phyloP scores from a whole-genome alignment of 2,329 filamentous ascomycete species.

The Lecanicillium sp. region DNA sequence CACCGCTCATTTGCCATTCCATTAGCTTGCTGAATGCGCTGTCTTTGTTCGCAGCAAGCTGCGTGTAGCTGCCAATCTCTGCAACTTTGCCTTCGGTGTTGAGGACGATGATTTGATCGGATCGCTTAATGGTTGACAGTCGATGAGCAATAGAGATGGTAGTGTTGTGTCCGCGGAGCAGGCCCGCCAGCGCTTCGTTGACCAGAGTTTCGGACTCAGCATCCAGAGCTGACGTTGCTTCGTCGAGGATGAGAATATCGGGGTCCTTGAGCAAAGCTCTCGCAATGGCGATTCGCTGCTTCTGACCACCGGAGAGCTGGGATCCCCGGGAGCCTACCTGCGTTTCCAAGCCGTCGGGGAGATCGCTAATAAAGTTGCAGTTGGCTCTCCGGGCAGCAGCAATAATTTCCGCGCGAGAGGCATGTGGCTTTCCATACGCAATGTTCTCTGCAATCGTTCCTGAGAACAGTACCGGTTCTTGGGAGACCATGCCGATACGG shows the following conservation, averaged over 20 bases:
- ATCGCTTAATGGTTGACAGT: conserved; percentile 91
- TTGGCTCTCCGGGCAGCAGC: conserved; percentile 86
- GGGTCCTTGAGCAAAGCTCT: conserved; percentile 91
- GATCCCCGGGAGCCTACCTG: conserved; percentile 87
- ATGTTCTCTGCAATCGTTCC: conserved; percentile 86
- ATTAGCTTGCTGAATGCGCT: conserved; percentile 93
- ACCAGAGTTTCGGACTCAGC: conserved; percentile 96
- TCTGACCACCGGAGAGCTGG: conserved; percentile 92
- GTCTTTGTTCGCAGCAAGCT: conserved; percentile 64
- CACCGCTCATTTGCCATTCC: conserved; percentile 97
- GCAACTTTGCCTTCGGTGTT: conserved; percentile 81
- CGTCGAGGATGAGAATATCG: conserved; percentile 93
- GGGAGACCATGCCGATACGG: conserved; percentile 89
- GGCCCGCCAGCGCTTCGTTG: conserved; percentile 75
- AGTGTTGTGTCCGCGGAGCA: conserved; percentile 83
- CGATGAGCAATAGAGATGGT: conserved; percentile 97
- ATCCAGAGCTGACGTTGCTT: conserved; percentile 91
- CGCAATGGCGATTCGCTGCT: conserved; percentile 96
- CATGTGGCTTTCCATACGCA: conserved; percentile 77
- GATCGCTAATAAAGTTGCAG: conserved; percentile 93
- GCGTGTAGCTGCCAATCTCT: conserved; percentile 77
- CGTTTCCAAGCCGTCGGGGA: conserved; percentile 92
- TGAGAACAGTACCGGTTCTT: conserved; percentile 90
- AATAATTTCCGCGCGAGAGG: conserved; percentile 74
- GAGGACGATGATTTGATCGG: conserved; percentile 89